A percentile compares a stretch with the other conserved stretches of the same genome.
These are phyloP conservation scores for Casuarina cunninghamiana DNA, from an alignment of 306 rosid species.

Conservation along the genomic window DNA sequence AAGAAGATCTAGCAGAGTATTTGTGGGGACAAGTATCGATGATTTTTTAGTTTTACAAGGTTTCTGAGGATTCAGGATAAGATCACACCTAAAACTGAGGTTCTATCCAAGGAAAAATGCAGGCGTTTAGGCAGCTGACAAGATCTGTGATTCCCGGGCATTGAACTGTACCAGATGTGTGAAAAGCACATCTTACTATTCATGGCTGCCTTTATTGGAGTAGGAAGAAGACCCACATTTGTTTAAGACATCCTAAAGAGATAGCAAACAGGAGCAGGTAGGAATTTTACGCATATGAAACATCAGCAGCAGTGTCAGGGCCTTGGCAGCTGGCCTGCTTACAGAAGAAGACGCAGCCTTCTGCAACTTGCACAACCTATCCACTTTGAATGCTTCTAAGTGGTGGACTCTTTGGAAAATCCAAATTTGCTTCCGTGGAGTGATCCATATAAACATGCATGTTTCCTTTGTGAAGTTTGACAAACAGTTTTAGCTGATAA, in stretches of 20 bases:
- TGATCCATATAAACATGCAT: neutral
- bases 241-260: neutral
- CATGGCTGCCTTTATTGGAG: neutral
- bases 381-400: constrained; percentile 1
- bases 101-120: neutral
- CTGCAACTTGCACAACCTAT: constrained; percentile 1
- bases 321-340: constrained; percentile 1
- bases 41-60: too few species aligned
- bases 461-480: neutral
- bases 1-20: too few species aligned
- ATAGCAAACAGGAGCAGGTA: neutral
- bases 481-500: neutral
- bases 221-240: neutral
- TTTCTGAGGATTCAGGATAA: too few species aligned
- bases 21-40: too few species aligned
- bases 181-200: neutral
- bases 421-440: neutral
- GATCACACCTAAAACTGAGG: too few species aligned
- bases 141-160: neutral
- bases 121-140: neutral
- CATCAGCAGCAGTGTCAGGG: neutral
- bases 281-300: neutral
- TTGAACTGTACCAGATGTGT: neutral
- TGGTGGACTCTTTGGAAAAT: constrained; percentile 6
- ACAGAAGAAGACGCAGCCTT: neutral